Evolutionary conservation across 495 filamentous ascomycete species (phyloP), one percentile per base, ranked within the genome.

Genomic region (Ascodesmis nigricans): DNA sequence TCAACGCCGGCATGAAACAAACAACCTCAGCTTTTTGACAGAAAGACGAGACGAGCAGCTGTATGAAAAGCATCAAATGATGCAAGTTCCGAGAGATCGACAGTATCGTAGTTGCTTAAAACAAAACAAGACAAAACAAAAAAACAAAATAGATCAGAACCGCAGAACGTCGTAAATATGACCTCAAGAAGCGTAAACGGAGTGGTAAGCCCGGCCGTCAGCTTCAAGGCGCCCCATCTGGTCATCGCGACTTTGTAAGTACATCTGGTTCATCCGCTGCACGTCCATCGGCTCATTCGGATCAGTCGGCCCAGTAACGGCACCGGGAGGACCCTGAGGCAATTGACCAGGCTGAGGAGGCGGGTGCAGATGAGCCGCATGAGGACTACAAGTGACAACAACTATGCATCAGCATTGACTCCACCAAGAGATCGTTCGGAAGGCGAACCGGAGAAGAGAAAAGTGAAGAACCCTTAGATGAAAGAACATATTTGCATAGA

Each of bases 321-420:
- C 53, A 8, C 60, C 60, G 19, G 61, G 60, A 3, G 55, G 56
- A 14, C 55, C 58, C 31, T 49, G 54, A 40, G 50, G 49, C 23
- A 52, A 50, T 33, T 54, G 55, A 11, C 57, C 52, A 8, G 50
- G 46, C 27, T 46, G 49, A 33, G 54, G 55, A 20, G 56, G 55
- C 33, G 57, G 58, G 41, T 64, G 60, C 45, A 54, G 52, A 30
- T 63, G 60, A 43, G 56, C 57, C 35, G 61, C 55, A 49, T 63
- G 52, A 39, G 55, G 57, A 58, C 60, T 64, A 54, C 39, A 53
- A 33, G 41, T 45, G 44, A 45, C 43, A 55, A 41, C 37, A 45
- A 46, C 29, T 29, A 38, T 27, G 46, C 42, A 52, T 51, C 48
- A 52, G 49, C 48, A 52, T 44, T 47, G 40, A 43, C 26, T 25